Evolutionary conservation across 2,329 filamentous ascomycete genomes (phyloP), one percentile per base, ranked within the genome.

Genomic region (Talaromyces amestolkiae): DNA sequence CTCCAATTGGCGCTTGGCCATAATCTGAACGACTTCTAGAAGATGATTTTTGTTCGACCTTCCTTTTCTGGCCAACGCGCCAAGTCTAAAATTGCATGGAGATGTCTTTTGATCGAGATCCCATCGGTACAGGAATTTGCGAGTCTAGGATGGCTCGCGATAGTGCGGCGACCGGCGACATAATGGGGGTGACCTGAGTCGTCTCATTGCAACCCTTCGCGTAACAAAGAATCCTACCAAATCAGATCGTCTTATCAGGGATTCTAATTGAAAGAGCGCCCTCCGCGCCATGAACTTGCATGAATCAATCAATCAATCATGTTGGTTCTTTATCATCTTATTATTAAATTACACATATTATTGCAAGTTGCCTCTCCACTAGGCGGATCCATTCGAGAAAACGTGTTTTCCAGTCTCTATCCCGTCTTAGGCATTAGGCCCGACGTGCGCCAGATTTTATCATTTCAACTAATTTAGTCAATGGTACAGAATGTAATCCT

Each of bases 141-240:
- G 41, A 33, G n/a, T 60, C 24, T 33, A 7, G 17, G 31, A 37
- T 56, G 17, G n/a, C 31, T 22, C 31, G 51, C 31, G 45, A 49
- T 27, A 27, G 45, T 49, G 45, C 27, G 45, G 45, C 45, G 22
- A 49, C 22, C 24, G 31, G 51, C 31, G 17, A 35, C 27, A 35
- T 27, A 13, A 31, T n/a, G 31, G 24, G 47, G 8, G 8, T 19
- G 22, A 35, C 27, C 13, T 31, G 53, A 58, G 11, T 58, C 53
- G 33, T 39, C 9, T 33, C 58, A 33, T 22, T 60, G 58, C 33
- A 60, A 60, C 58, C 41, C 51, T 56, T 35, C 8, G 51, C 31
- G n/a, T 22, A 60, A 60, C 58, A 60, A 15, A 43, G 39, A 56
- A 35, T 56, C 31, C 31, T 11, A 56, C 27, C 51, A 37, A 56